Evolutionary conservation across 1,284 basidiomycete species (phyloP).

Genomic region (Moniliella sp.): DNA sequence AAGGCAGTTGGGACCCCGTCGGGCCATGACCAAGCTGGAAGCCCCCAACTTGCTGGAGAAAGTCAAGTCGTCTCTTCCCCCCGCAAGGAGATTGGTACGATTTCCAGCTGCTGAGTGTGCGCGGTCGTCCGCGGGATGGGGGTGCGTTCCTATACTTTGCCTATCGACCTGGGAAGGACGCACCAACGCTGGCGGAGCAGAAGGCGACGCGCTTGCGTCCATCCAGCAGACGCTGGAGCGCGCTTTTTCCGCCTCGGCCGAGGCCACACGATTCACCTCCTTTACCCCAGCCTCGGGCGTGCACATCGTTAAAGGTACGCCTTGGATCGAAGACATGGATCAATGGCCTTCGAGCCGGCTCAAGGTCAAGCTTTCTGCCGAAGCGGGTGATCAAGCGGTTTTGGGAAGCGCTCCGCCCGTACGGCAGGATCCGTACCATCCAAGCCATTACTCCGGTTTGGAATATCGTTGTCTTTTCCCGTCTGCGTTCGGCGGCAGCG

Average conservation of each 20-base stretch:
- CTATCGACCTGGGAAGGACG: no score
- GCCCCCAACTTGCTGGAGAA: slow-evolving; percentile 12
- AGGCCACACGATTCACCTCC: no score
- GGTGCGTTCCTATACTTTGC: slow-evolving; percentile 10
- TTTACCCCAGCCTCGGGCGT: slow-evolving; percentile 10
- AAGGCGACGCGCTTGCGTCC: slow-evolving; percentile 9
- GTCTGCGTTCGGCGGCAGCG: slow-evolving; percentile 50
- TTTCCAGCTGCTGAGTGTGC: slow-evolving; percentile 21
- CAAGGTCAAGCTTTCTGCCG: slow-evolving; percentile 16
- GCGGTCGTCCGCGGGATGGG: slow-evolving; percentile 15
- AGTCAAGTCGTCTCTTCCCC: slow-evolving; percentile 10
- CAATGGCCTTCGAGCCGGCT: slow-evolving; percentile 15
- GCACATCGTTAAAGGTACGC: slow-evolving; percentile 21
- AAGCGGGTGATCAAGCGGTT: slow-evolving; percentile 10
- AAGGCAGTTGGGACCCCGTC: no score
- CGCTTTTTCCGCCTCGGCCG: no score
- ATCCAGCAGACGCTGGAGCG: slow-evolving; percentile 14
- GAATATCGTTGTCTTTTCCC: slow-evolving; percentile 13
- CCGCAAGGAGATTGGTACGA: slow-evolving; percentile 12
- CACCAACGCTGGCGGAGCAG: no score
- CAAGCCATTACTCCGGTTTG: slow-evolving; percentile 17
- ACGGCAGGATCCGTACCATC: slow-evolving; percentile 56
- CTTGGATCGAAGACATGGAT: slow-evolving; percentile 23
- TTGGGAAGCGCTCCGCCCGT: slow-evolving; percentile 43
- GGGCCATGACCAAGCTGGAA: no score